Evolutionary conservation across 2,329 filamentous ascomycete genomes (phyloP), one percentile per base, ranked within the genome.

Genomic region (Aphanocladium album): DNA sequence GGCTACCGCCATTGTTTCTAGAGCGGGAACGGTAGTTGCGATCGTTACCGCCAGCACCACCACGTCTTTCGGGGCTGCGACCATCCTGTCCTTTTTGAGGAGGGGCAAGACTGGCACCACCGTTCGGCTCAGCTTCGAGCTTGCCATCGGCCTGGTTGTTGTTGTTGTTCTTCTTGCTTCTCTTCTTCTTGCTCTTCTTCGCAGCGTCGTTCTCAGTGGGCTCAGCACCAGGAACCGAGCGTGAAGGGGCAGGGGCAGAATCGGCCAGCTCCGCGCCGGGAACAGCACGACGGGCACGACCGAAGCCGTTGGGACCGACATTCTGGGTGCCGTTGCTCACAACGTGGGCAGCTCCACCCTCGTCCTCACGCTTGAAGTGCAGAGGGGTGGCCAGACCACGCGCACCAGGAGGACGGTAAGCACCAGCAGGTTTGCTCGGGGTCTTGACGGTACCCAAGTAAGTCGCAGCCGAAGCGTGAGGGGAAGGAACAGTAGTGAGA

Each of bases 141-240:
- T 86, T 87, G 54, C 84, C 85, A 72, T 93, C 95, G 56, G 85
- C 84, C 78, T 61, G 59, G 35, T 54, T 55, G 27, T 51, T 53
- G 19, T 52, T 54, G 19, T 23, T 43, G 35, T 60, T 60, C 19
- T 97, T 98, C 82, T 96, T 97, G 66, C 81, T 84, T 65, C 95
- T 86, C 84, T 98, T 98, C 85, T 98, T 98, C 85, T 98, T 98
- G 78, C 97, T 97, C 83, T 97, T 97, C 68, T 71, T 74, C 91
- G 79, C 14, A 90, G 92, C 58, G 89, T 86, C 90, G 63, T 91
- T 89, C 72, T 83, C 87, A 74, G 64, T 83, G 39, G 83, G 79
- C 62, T 82, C 84, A 16, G 89, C 85, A 5, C 83, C 83, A 27
- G 87, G 85, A 50, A 90, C 81, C 64, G 83, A 84, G 51, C 88